Base-by-base conservation (phyloP, 768 basidiomycete genomes). In the Leccinum ochraceum region DNA sequence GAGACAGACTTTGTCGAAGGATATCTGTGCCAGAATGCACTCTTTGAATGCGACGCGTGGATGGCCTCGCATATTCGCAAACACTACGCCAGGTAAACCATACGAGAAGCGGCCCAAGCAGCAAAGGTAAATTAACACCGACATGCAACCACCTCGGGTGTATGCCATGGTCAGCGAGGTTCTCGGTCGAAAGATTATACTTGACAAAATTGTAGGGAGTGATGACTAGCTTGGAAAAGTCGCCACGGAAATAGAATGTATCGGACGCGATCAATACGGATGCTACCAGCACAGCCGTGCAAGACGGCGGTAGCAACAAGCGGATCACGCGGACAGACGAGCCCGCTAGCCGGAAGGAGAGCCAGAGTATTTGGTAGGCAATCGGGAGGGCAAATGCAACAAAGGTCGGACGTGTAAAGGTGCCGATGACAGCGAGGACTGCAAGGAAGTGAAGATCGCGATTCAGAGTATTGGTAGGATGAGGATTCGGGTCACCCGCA, bases 101-200 rank as follows among this genome's bases (percentile, higher is more conserved):
- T 9, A 71, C 54, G n/a, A 77, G n/a, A 13, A 72, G 58, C 4
- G 77, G 77, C 17, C 77, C 75, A 4, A 78, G 65, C 14, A 79
- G 60, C 71, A 79, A 72, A 17, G 78, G 77, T 10, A 79, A 59
- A 61, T 79, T 79, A 32, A 79, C 73, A 22, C 70, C 67, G 34
- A 74, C 53, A 59, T 78, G 78, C 6, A 79, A 67, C 78, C 77
- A 78, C 22, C 69, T 69, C 1, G 78, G 78, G 63, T 79, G 78
- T 16, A 78, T 57, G 9, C 78, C 78, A 53, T 79, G 78, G 28
- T 69, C 71, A 0, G 74, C 74, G 36, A 78, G 72, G 65, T 79
- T 78, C 16, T 69, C 63, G 10, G 71, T 57, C 3, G 71, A 69
- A n/a, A 77, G 55, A 60, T 78, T 79, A 59, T 78, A 79, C 39